Percentiles rank a stretch among this genome's conserved stretches.
Conservation (phyloP, 495 filamentous ascomycete genomes). For the Tirmania nivea region DNA sequence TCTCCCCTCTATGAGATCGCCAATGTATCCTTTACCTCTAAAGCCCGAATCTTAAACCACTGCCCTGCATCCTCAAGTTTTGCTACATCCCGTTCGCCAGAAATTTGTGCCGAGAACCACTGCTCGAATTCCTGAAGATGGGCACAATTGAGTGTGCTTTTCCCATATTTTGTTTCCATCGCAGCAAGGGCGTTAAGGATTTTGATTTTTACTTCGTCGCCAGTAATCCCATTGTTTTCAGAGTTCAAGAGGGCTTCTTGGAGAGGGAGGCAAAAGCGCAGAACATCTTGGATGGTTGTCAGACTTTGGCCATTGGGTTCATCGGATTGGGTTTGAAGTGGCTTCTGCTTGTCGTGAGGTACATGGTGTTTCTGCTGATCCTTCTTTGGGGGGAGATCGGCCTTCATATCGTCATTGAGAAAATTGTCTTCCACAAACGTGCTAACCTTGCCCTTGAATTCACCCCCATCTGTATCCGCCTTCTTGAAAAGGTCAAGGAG, state of each 20-base stretch:
- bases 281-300: too few relatives aligned
- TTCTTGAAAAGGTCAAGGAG: conserved; percentile 30
- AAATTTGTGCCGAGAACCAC: background rate
- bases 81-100: background rate
- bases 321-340: background rate
- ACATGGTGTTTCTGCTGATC: background rate
- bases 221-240: background rate
- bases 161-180: background rate
- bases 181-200: background rate
- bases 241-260: background rate
- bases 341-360: background rate
- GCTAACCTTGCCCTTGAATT: conserved; percentile 28
- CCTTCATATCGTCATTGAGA: conserved; percentile 36
- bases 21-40: background rate
- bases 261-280: background rate
- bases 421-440: conserved; percentile 37
- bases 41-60: background rate
- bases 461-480: conserved; percentile 22
- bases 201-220: background rate
- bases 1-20: too few relatives aligned
- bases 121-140: background rate
- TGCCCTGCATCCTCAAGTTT: background rate
- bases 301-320: background rate
- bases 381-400: conserved; percentile 5
- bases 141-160: background rate